These are phyloP conservation scores for Phialemonium atrogriseum DNA, from an alignment of 2,329 filamentous ascomycete species.

Conservation along the genomic window DNA sequence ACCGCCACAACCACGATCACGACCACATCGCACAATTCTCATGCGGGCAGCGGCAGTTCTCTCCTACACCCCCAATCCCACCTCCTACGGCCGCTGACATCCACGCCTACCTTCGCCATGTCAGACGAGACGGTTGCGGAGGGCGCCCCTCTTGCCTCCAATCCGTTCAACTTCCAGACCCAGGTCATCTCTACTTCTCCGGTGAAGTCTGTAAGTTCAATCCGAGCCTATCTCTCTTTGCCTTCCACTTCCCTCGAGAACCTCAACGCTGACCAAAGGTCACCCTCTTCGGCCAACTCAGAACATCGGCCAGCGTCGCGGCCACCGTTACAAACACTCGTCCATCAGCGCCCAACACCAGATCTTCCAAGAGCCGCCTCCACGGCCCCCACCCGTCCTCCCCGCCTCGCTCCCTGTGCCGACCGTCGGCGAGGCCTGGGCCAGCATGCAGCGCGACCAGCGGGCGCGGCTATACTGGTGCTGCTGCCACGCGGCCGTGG, in stretches of 20 bases:
- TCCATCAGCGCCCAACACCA: slow-evolving; percentile 83
- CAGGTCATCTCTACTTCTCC: slow-evolving; percentile 67
- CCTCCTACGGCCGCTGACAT: slow-evolving; percentile 19
- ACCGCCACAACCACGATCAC: slow-evolving; percentile 11
- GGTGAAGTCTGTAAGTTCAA: slow-evolving; percentile 62
- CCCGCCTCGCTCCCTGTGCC: slow-evolving; percentile 89
- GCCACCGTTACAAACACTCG: slow-evolving; percentile 96
- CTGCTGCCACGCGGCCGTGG: slow-evolving; percentile 75
- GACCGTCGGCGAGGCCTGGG: slow-evolving; percentile 78
- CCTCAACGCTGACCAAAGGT: slow-evolving; percentile 1
- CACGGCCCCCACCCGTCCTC: slow-evolving; percentile 75
- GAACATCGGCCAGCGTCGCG: slow-evolving; percentile 85
- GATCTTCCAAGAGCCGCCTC: slow-evolving; percentile 89
- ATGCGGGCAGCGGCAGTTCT: slow-evolving; percentile 11
- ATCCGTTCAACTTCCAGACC: slow-evolving; percentile 93
- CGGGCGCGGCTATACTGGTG: slow-evolving; percentile 81
- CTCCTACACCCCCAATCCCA: slow-evolving; percentile 13
- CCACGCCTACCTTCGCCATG: slow-evolving; percentile 20
- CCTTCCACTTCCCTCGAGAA: slow-evolving; percentile 5
- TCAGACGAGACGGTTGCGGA: slow-evolving; percentile 20
- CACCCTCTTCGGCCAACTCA: slow-evolving; percentile 25
- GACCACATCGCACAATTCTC: slow-evolving; percentile 13
- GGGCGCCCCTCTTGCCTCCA: slow-evolving; percentile 29
- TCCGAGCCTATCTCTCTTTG: background rate
- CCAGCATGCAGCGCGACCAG: slow-evolving; percentile 84